Evolutionary conservation across 2,329 filamentous ascomycete species (phyloP).

Genomic region (Sordariomycetes sp.): DNA sequence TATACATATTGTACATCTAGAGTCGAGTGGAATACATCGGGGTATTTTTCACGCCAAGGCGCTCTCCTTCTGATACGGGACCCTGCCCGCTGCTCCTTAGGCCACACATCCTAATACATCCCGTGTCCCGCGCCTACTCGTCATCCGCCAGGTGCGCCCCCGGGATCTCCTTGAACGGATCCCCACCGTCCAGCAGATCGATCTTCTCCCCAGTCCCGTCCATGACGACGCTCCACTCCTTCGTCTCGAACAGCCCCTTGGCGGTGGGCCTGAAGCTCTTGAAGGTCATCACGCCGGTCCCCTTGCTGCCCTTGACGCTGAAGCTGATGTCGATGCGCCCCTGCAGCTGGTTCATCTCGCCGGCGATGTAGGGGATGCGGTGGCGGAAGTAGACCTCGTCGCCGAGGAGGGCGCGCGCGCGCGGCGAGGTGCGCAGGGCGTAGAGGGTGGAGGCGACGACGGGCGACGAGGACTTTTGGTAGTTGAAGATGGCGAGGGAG

Average conservation of each 20-base stretch:
- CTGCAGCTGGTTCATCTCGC: slow-evolving; percentile 87
- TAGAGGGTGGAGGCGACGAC: slow-evolving; percentile 85
- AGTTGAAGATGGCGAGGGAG: slow-evolving; percentile 92
- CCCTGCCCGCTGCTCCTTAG: background rate
- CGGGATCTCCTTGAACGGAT: slow-evolving; percentile 54
- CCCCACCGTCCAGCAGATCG: slow-evolving; percentile 60
- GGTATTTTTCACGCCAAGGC: slow-evolving; percentile 7
- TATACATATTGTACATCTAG: slow-evolving; percentile 22
- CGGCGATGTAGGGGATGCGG: slow-evolving; percentile 73
- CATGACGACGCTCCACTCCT: slow-evolving; percentile 77
- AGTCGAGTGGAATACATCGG: slow-evolving; percentile 4
- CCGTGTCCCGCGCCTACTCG: slow-evolving; percentile 9
- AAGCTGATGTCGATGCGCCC: slow-evolving; percentile 83
- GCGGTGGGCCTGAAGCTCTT: slow-evolving; percentile 55
- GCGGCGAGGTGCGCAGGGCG: slow-evolving; percentile 69
- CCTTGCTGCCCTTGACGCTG: slow-evolving; percentile 69
- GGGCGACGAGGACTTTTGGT: slow-evolving; percentile 86
- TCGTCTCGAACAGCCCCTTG: slow-evolving; percentile 67
- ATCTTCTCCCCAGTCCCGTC: slow-evolving; percentile 41
- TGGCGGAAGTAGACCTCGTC: slow-evolving; percentile 76
- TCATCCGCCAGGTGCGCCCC: slow-evolving; percentile 26
- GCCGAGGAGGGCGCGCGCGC: slow-evolving; percentile 68
- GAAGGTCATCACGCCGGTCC: slow-evolving; percentile 67
- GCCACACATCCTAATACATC: slow-evolving; percentile 15
- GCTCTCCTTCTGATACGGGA: slow-evolving; percentile 3